Conservation (phyloP, 768 basidiomycete species). For the Suillus spraguei region DNA sequence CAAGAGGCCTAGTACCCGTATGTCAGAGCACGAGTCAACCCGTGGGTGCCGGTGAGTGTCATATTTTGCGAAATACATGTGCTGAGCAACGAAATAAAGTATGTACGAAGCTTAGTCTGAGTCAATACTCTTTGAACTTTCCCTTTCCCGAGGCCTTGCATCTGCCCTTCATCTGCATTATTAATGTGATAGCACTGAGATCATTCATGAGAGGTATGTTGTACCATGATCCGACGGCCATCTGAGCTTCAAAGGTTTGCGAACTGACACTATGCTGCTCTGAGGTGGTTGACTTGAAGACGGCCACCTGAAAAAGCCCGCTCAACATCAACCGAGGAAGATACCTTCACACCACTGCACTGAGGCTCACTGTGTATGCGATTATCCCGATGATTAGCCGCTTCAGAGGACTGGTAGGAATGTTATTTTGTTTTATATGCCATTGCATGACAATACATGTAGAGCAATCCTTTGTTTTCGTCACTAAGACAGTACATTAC, state of each 20-base stretch:
- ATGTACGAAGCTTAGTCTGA: not conserved
- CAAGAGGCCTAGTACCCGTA: too few species aligned
- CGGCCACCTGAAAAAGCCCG: constrained; percentile 36
- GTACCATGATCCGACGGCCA: constrained; percentile 36
- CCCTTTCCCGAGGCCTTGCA: not conserved
- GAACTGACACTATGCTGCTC: constrained; percentile 35
- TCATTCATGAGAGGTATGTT: constrained; percentile 23
- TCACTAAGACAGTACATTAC: too few species aligned
- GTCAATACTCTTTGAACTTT: not conserved
- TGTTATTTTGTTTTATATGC: too few species aligned
- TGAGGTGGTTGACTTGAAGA: constrained; percentile 33
- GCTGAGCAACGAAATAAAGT: not conserved
- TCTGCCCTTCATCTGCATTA: not conserved
- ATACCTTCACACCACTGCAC: constrained; percentile 1
- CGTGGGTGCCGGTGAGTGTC: not conserved
- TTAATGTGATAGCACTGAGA: constrained; percentile 15
- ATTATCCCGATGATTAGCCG: too few species aligned
- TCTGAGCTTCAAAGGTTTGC: constrained; percentile 36
- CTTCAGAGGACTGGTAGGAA: too few species aligned
- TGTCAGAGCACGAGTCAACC: not conserved
- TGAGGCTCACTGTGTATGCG: too few species aligned
- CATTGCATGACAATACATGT: too few species aligned
- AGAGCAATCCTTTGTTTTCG: too few species aligned
- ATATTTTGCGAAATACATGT: not conserved
- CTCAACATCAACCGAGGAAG: constrained; percentile 38